A percentile compares a stretch with the other conserved stretches of the same genome.
Conservation (phyloP, 768 basidiomycete species). For the Paxillus ammoniavirescens region DNA sequence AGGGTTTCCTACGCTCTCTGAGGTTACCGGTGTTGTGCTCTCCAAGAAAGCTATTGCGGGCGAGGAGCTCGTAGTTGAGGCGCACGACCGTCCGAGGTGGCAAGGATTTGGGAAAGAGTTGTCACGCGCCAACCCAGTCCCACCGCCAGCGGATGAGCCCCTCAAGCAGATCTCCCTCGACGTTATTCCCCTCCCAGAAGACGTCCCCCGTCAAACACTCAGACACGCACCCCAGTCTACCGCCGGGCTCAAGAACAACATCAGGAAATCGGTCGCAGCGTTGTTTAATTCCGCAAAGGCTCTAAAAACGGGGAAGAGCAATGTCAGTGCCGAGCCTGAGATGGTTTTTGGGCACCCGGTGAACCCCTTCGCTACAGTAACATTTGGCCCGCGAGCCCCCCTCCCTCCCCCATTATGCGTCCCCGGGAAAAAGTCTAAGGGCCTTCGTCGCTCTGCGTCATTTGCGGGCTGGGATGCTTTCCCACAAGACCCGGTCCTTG, state of each 20-base stretch:
- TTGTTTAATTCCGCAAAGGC: slow-evolving; percentile 5
- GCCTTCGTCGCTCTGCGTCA: slow-evolving; percentile 28
- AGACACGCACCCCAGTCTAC: slow-evolving; percentile 6
- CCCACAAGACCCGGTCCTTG: not conserved
- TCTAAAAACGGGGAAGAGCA: not conserved
- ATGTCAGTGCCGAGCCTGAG: not conserved
- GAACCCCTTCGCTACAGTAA: slow-evolving; percentile 4
- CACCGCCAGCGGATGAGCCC: not conserved
- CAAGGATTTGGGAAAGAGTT: not conserved
- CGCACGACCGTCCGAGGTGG: slow-evolving; percentile 2
- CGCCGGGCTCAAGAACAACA: slow-evolving; percentile 1
- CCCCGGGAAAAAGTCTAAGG: not conserved
- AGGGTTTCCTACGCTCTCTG: slow-evolving; percentile 17
- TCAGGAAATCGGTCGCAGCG: slow-evolving; percentile 4
- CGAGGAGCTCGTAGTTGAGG: not conserved
- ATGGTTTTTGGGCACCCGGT: slow-evolving; percentile 18
- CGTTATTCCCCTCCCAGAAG: slow-evolving; percentile 8
- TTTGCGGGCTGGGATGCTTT: slow-evolving; percentile 13
- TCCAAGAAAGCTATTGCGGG: slow-evolving; percentile 3
- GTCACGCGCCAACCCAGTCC: not conserved
- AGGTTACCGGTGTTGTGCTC: slow-evolving; percentile 14
- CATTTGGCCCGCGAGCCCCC: slow-evolving; percentile 15
- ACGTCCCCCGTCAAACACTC: slow-evolving; percentile 4
- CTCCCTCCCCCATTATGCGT: not conserved
- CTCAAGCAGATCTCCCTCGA: slow-evolving; percentile 12